Evolutionary conservation across 2,329 filamentous ascomycete genomes (phyloP).

Genomic region (Colletotrichum magnum): DNA sequence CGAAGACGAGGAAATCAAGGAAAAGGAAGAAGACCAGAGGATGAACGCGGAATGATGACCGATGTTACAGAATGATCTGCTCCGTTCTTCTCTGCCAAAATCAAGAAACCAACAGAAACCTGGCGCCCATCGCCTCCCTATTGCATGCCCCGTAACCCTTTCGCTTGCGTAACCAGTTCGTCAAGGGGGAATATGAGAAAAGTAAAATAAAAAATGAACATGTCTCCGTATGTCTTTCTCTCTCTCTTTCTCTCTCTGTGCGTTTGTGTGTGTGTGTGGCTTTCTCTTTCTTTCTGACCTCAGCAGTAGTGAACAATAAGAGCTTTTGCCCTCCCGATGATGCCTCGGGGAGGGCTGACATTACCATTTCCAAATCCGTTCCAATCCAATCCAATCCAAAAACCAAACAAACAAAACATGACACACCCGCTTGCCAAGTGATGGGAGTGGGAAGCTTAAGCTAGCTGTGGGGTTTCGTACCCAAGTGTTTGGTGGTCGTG

Average conservation of each 20-base stretch:
- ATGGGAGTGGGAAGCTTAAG: conserved; percentile 21
- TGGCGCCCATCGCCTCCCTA: conserved; percentile 35
- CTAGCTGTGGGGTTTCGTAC: conserved; percentile 20
- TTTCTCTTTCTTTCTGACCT: conserved; percentile 7
- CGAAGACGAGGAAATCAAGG: not conserved
- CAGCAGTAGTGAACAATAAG: conserved; percentile 10
- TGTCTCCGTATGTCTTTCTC: not conserved
- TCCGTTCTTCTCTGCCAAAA: conserved; percentile 1
- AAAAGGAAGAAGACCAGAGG: not conserved
- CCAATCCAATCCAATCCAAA: too few species aligned
- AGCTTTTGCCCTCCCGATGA: conserved; percentile 14
- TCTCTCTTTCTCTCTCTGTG: not conserved
- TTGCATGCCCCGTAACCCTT: conserved; percentile 16
- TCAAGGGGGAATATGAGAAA: conserved; percentile 9
- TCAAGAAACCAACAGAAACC: not conserved
- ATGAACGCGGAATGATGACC: not conserved
- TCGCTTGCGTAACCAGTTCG: conserved; percentile 34
- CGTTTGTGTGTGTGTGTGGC: not conserved
- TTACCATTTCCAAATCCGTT: conserved; percentile 28
- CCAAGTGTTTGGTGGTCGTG: conserved; percentile 18
- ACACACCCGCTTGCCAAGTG: conserved; percentile 36
- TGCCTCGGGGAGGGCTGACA: conserved; percentile 4
- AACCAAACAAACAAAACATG: conserved; percentile 31
- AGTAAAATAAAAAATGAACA: not conserved
- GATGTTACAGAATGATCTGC: conserved; percentile 29